A percentile compares a stretch with the other conserved stretches of the same genome.
Conservation (phyloP, 306 rosid species). For the Trifolium fragiferum region DNA sequence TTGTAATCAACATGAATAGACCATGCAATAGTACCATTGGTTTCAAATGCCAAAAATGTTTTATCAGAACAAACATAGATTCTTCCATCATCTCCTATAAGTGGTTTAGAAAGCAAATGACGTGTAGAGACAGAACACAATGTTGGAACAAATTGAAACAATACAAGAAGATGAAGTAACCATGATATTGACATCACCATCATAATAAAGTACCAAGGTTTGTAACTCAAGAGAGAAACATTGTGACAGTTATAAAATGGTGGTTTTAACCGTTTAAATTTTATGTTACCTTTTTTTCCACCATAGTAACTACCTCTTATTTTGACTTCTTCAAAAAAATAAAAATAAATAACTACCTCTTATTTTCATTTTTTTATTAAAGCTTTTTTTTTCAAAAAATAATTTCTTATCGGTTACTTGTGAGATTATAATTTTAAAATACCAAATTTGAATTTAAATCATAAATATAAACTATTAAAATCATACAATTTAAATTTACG, state of each 20-base stretch:
- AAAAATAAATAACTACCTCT: too few species aligned
- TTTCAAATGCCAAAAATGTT: conserved; percentile 64
- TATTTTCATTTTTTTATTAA: too few species aligned
- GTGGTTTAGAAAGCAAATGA: conserved; percentile 62
- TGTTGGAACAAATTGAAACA: conserved; percentile 3
- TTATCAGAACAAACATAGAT: conserved; percentile 63
- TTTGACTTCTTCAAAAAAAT: too few species aligned
- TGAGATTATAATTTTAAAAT: too few species aligned
- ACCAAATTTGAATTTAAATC: too few species aligned
- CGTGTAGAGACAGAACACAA: conserved; percentile 21
- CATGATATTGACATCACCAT: not conserved
- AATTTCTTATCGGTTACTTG: too few species aligned
- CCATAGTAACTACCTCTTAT: too few species aligned
- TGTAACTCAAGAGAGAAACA: not conserved
- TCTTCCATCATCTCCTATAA: conserved; percentile 64
- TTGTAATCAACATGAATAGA: conserved; percentile 57
- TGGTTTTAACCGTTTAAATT: not conserved
- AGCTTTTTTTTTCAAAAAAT: too few species aligned
- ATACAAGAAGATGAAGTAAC: not conserved
- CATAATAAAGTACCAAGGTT: not conserved
- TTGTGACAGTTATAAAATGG: not conserved
- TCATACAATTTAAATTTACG: too few species aligned
- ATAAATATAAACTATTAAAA: too few species aligned
- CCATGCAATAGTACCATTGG: conserved; percentile 73
- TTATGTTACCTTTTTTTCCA: too few species aligned